Conservation (phyloP, 1,284 basidiomycete species). For the Apiotrichum gracile region DNA sequence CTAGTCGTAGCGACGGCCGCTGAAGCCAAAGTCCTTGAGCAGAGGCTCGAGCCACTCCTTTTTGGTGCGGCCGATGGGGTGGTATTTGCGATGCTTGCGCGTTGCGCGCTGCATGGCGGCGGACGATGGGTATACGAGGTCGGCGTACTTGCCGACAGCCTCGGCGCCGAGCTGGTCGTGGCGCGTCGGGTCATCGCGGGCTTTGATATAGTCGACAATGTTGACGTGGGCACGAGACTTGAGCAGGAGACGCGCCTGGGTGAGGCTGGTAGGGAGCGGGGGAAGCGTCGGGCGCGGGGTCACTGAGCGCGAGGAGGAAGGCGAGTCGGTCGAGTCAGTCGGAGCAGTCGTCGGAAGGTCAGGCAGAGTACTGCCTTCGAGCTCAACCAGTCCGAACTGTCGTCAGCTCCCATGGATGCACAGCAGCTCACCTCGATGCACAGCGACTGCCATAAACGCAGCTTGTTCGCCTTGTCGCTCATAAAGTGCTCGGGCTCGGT, state of each 20-base stretch:
- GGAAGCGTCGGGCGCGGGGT: conserved; percentile 12
- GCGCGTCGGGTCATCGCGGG: conserved; percentile 11
- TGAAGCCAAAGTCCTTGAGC: conserved; percentile 31
- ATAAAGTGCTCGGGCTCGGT: conserved; percentile 16
- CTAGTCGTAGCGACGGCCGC: background rate
- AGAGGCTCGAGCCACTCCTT: conserved; percentile 38
- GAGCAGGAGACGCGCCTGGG: conserved; percentile 26
- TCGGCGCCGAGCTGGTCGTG: background rate
- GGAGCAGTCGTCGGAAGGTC: conserved; percentile 1
- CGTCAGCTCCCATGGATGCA: background rate
- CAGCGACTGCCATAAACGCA: conserved; percentile 42
- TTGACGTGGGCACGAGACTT: conserved; percentile 35
- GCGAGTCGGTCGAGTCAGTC: background rate
- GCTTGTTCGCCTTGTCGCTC: conserved; percentile 30
- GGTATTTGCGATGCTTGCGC: conserved; percentile 15
- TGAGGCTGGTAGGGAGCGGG: conserved; percentile 29
- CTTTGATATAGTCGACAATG: conserved; percentile 34
- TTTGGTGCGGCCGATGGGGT: conserved; percentile 21
- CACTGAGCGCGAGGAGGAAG: conserved; percentile 1
- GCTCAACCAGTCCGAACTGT: conserved; percentile 26
- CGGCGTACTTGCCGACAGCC: conserved; percentile 7
- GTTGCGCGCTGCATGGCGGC: conserved; percentile 22
- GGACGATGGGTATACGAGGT: conserved; percentile 24
- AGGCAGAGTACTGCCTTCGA: conserved; percentile 9
- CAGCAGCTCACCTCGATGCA: conserved; percentile 36